Evolutionary conservation across 1,284 basidiomycete genomes (phyloP), one percentile per base, ranked within the genome.

Genomic region (Cryptococcus sp.): DNA sequence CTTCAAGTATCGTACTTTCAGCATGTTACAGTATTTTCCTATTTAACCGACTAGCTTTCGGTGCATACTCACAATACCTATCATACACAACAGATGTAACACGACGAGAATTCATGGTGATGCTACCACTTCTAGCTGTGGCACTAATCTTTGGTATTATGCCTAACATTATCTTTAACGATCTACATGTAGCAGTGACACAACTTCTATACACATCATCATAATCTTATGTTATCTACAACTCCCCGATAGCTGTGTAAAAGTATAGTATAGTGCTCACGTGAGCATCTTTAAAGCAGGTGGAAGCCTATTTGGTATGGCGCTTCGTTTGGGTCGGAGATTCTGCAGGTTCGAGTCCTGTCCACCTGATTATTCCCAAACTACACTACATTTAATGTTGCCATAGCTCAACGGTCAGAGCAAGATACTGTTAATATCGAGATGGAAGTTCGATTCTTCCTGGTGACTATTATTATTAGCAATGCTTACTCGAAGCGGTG

Each of bases 21-120:
- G 55, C 54, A 48, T 54, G 55, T 52, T 60, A 60, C 40, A 59
- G 54, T 63, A 67, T 72, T 50, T 72, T 64, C 61, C 60, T 73
- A 53, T 73, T 64, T 50, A 70, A 69, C 50, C 69, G 71, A 59
- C 58, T 73, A 49, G 46, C 53, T 49, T 67, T 67, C 47, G 67
- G 68, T 51, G 39, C 53, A 50, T 69, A 60, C 37, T 62, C 57
- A 59, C 59, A 59, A 56, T 67, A 68, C 57, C 59, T 72, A 56
- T 55, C 59, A 53, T 61, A 66, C 50, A 61, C 63, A 50, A 67
- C 57, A 46, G 72, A 74, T 69, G 55, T 74, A 48, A 62, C 50
- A 52, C 64, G 71, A 63, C 67, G 69, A 58, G 71, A 73, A 66
- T 70, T 68, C 51, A 62, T 68, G 50, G 45, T 73, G 9, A 9